phyloP scores from a whole-genome alignment of 352 stramenopile genomes.

The Elongisporangium undulatum region DNA sequence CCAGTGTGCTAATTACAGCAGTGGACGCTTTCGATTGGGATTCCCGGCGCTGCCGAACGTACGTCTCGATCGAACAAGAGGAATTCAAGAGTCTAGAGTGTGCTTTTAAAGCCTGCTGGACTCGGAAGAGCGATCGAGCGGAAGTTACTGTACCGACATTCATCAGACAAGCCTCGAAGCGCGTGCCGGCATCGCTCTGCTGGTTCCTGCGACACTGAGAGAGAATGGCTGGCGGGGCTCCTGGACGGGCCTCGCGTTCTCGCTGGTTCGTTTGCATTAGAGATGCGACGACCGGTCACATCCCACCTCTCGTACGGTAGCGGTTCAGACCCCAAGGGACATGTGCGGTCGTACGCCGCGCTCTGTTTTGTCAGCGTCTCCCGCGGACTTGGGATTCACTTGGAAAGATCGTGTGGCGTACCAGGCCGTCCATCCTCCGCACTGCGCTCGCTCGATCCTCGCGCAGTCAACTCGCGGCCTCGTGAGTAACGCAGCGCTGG shows the following conservation, averaged over 20 bases:
- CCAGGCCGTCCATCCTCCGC: background rate
- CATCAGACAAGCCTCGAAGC: background rate
- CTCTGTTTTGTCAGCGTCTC: background rate
- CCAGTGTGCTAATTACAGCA: no score
- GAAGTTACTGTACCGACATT: background rate
- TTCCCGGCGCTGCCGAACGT: no score
- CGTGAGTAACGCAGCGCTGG: background rate
- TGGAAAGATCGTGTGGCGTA: background rate
- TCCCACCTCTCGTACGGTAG: background rate
- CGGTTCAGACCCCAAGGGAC: background rate
- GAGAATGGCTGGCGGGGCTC: background rate
- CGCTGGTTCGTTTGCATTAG: background rate
- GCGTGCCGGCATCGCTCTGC: background rate
- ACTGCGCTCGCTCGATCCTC: background rate
- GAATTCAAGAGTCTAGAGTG: no score
- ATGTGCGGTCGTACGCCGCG: background rate
- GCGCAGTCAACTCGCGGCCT: background rate
- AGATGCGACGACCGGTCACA: background rate
- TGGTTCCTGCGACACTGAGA: background rate
- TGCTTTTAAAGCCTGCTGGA: no score
- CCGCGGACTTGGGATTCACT: background rate
- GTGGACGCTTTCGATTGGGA: no score
- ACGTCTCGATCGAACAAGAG: no score
- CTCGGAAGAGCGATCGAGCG: background rate
- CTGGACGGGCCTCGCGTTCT: background rate